Percentiles rank a stretch among this genome's conserved stretches.
phyloP scores from a whole-genome alignment of 768 basidiomycete species.

The Terana coerulea region DNA sequence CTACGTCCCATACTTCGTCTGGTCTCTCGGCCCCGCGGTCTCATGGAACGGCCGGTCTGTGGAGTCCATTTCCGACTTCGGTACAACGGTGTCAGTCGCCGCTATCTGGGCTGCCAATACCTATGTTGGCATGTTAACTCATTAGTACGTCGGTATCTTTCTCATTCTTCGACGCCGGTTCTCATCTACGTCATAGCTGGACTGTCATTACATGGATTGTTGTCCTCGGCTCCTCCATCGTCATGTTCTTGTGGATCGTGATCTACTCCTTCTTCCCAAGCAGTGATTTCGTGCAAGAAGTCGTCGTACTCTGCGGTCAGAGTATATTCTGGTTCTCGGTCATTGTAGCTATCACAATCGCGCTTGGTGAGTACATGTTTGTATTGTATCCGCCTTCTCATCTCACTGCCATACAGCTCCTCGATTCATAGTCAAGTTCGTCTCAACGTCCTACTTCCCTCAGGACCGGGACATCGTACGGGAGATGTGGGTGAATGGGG shows the following conservation, averaged over 20 bases:
- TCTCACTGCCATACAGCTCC: constrained; percentile 51
- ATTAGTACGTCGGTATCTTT: constrained; percentile 65
- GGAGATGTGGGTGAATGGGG: constrained; percentile 85
- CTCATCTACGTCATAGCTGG: constrained; percentile 49
- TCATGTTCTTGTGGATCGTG: constrained; percentile 85
- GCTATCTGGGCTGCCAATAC: constrained; percentile 87
- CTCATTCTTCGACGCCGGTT: constrained; percentile 11
- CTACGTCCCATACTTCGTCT: constrained; percentile 79
- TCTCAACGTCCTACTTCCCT: constrained; percentile 68
- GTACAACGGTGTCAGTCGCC: constrained; percentile 84
- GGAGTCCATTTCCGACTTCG: constrained; percentile 81
- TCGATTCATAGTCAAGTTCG: constrained; percentile 73
- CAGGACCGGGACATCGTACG: constrained; percentile 88
- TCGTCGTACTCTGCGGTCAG: constrained; percentile 68
- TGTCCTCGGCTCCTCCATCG: constrained; percentile 72
- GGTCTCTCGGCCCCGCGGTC: constrained; percentile 57
- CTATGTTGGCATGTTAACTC: constrained; percentile 85
- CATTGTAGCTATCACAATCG: constrained; percentile 61
- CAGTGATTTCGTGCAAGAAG: constrained; percentile 69
- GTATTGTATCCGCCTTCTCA: neutral
- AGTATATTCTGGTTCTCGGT: constrained; percentile 84
- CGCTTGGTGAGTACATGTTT: constrained; percentile 55
- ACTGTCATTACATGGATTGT: constrained; percentile 82
- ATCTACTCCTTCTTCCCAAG: constrained; percentile 81
- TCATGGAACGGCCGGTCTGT: constrained; percentile 81